These are phyloP conservation scores for Sugiyamaella paludigena DNA, from an alignment of 1,139 yeast species.

Conservation along the genomic window DNA sequence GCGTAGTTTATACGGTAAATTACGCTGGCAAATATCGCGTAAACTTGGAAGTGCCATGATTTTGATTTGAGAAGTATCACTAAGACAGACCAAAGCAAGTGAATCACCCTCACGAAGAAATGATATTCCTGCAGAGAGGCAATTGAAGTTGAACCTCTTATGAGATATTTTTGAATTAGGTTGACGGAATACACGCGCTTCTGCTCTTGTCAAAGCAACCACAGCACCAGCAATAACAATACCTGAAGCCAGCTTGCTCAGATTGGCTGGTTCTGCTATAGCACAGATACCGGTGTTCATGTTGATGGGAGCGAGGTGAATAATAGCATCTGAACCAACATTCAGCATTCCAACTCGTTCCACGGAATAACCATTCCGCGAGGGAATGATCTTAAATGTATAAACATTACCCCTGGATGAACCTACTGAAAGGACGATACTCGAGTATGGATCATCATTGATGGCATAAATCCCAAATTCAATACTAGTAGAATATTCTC, in stretches of 20 bases:
- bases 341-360: slow-evolving; percentile 52
- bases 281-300: slow-evolving; percentile 58
- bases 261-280: slow-evolving; percentile 57
- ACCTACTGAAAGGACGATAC: slow-evolving; percentile 72
- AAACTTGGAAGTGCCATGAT: slow-evolving; percentile 54
- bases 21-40: slow-evolving; percentile 45
- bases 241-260: slow-evolving; percentile 64
- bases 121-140: slow-evolving; percentile 60
- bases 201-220: slow-evolving; percentile 56
- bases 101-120: slow-evolving; percentile 44
- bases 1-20: slow-evolving; percentile 44
- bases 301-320: slow-evolving; percentile 58
- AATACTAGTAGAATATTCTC: slow-evolving; percentile 51
- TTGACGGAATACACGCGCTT: slow-evolving; percentile 60
- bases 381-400: slow-evolving; percentile 67
- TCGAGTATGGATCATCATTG: slow-evolving; percentile 64
- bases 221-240: slow-evolving; percentile 60
- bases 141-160: slow-evolving; percentile 41
- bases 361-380: slow-evolving; percentile 62
- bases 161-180: slow-evolving; percentile 56
- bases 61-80: slow-evolving; percentile 43
- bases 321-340: slow-evolving; percentile 50
- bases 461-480: slow-evolving; percentile 71
- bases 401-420: slow-evolving; percentile 74
- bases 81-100: slow-evolving; percentile 43